phyloP scores from a whole-genome alignment of 495 filamentous ascomycete genomes.

The Letharia columbiana region DNA sequence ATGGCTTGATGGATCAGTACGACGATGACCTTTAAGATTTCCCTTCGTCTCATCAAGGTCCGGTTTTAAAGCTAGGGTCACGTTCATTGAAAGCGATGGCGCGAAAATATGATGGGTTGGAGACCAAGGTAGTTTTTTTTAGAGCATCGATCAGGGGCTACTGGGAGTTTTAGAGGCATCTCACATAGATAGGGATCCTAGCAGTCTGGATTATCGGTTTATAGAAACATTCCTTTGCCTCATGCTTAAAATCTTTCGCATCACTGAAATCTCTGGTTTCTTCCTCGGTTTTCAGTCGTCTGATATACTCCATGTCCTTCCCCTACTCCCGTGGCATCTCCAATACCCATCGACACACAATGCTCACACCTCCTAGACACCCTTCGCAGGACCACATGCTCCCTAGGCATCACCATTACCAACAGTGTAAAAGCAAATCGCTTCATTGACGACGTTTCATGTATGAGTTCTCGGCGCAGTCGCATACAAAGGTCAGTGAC shows the following conservation, averaged over 20 bases:
- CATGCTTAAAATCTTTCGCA: neutral
- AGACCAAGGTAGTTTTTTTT: slow-evolving; percentile 1
- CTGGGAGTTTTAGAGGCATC: neutral
- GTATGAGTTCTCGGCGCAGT: neutral
- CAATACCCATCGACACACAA: neutral
- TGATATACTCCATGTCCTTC: neutral
- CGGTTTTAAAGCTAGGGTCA: neutral
- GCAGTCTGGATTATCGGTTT: neutral
- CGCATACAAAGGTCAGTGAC: neutral
- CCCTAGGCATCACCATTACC: neutral
- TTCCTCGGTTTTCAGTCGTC: neutral
- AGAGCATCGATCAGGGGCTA: neutral
- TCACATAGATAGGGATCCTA: neutral
- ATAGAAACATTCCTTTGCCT: slow-evolving; percentile 7
- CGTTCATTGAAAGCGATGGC: neutral
- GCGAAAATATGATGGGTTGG: neutral
- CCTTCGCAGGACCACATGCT: neutral
- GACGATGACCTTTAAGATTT: slow-evolving; percentile 60
- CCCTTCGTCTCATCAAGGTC: neutral
- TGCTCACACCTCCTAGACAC: neutral
- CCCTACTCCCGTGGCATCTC: neutral
- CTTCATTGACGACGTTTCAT: neutral
- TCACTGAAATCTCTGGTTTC: neutral
- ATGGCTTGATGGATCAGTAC: slow-evolving; percentile 78
- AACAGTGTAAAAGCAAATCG: neutral